Percentiles rank a stretch among this genome's conserved stretches.
These are phyloP conservation scores for Melastoma malabathricum DNA, from an alignment of 345 rosid species.

Conservation along the genomic window DNA sequence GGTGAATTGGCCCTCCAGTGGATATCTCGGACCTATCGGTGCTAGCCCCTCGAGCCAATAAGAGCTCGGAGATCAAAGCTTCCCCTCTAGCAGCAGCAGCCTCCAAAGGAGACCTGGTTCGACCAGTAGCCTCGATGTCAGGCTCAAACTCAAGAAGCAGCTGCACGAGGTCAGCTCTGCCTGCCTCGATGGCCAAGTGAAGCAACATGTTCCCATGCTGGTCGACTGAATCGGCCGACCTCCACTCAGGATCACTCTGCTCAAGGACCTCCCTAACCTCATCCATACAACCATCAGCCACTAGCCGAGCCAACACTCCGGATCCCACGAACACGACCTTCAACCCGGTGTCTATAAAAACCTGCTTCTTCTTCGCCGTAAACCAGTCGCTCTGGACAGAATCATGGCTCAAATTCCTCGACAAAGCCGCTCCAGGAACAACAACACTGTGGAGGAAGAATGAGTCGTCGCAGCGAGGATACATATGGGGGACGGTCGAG, in stretches of 20 bases:
- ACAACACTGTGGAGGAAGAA: constrained; percentile 54
- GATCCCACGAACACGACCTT: constrained; percentile 51
- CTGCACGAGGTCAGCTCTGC: constrained; percentile 40
- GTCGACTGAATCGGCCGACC: constrained; percentile 29
- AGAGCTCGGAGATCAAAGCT: constrained; percentile 40
- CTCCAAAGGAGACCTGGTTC: constrained; percentile 35
- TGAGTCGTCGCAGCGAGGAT: constrained; percentile 29
- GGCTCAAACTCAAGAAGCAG: constrained; percentile 45
- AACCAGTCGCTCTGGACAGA: constrained; percentile 49
- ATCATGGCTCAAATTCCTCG: constrained; percentile 21
- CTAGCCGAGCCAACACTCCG: constrained; percentile 30
- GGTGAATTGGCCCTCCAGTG: constrained; percentile 37
- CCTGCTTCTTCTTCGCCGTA: constrained; percentile 48
- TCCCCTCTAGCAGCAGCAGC: constrained; percentile 40
- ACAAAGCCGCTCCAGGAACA: constrained; percentile 31
- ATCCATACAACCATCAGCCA: constrained; percentile 38
- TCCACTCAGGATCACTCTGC: constrained; percentile 32
- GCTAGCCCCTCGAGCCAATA: constrained; percentile 35
- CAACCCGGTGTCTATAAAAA: constrained; percentile 43
- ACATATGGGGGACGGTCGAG: constrained; percentile 19
- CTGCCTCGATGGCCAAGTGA: constrained; percentile 35
- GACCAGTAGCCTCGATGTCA: constrained; percentile 23
- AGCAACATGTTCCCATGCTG: constrained; percentile 33
- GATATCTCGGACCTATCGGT: constrained; percentile 31
- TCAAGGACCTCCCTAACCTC: constrained; percentile 48